Percentiles rank a stretch among this genome's conserved stretches.
Evolutionary conservation across 1,284 basidiomycete genomes (phyloP).

Genomic region (Porogramme epimiltina): DNA sequence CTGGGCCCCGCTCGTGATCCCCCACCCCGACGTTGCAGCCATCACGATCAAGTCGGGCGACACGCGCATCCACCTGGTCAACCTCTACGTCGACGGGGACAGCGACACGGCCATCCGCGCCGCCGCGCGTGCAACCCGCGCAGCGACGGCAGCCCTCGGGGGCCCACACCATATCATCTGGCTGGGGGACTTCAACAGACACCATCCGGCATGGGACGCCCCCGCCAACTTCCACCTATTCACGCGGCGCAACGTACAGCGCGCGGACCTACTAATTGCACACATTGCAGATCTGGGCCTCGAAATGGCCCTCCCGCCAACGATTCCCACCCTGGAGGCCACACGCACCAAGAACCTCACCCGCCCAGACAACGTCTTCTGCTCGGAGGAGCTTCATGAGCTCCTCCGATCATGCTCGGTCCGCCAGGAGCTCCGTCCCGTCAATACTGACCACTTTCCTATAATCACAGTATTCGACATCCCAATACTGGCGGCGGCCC

Average conservation of each 20-base stretch:
- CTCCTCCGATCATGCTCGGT: conserved; percentile 24
- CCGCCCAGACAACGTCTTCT: conserved; percentile 38
- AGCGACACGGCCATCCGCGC: conserved; percentile 22
- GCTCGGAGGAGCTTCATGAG: conserved; percentile 11
- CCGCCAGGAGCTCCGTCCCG: conserved; percentile 7
- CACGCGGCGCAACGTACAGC: conserved; percentile 17
- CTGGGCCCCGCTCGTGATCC: conserved; percentile 27
- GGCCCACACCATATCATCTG: conserved; percentile 29
- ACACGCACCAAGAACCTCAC: conserved; percentile 31
- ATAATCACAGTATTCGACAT: conserved; percentile 19
- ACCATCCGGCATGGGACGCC: conserved; percentile 50
- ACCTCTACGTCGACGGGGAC: conserved; percentile 39
- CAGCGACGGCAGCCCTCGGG: background rate
- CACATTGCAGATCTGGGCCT: conserved; percentile 22
- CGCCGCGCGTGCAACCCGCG: conserved; percentile 1
- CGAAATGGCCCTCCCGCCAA: conserved; percentile 29
- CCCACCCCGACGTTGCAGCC: conserved; percentile 30
- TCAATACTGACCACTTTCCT: conserved; percentile 32
- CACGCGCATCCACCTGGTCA: conserved; percentile 29
- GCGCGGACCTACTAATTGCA: conserved; percentile 26
- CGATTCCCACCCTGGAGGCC: conserved; percentile 31
- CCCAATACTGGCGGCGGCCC: background rate
- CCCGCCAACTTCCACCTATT: conserved; percentile 39
- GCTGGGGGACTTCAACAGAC: conserved; percentile 52
- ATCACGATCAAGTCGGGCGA: conserved; percentile 21